Evolutionary conservation across 2,329 filamentous ascomycete species (phyloP), one percentile per base, ranked within the genome.

Genomic region (Stagonosporopsis rhizophila): DNA sequence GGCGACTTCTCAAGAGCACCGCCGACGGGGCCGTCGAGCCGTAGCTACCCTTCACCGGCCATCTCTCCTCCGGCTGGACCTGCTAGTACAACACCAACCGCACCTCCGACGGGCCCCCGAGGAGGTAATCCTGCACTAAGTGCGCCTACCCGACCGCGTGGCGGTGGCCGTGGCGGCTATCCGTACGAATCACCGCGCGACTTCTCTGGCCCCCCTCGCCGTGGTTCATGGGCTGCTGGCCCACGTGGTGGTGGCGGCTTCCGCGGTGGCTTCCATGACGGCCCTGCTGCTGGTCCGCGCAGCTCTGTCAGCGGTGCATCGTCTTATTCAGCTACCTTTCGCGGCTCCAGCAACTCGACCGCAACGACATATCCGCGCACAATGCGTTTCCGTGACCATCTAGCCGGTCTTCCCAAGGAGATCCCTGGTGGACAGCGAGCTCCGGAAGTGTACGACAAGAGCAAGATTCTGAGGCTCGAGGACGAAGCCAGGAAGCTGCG

Each of bases 401-500:
- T 83, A 17, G 66, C 76, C 7, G 78, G 79, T 41, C 52, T 83
- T 2, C 78, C 81, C 1, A 75, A 75, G 51, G 70, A 79, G 25
- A 67, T 80, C 15, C 76, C 78, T 2, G 80, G 80, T 17, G 81
- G 80, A 2, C 72, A 75, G 50, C 78, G 75, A 56, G 73, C 75
- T 22, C 77, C 77, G 15, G 76, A 80, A 19, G 45, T 78, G 6
- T 72, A 77, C 52, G 79, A 82, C 53, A 74, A 70, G 57, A 75
- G 73, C 40, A 78, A 77, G 56, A 69, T 82, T 8, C 61, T 72
- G 44, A 80, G 78, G 64, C 63, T 82, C 12, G 79, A 82, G 55
- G 78, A 82, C 9, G 80, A 83, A 44, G 75, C 79, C 1, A 74
- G 78, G 56, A 78, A 73, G 62, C 57, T 83, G 57, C 67, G 80